These are phyloP conservation scores for Cercospora sesami DNA, from an alignment of 2,329 filamentous ascomycete genomes.

Conservation along the genomic window DNA sequence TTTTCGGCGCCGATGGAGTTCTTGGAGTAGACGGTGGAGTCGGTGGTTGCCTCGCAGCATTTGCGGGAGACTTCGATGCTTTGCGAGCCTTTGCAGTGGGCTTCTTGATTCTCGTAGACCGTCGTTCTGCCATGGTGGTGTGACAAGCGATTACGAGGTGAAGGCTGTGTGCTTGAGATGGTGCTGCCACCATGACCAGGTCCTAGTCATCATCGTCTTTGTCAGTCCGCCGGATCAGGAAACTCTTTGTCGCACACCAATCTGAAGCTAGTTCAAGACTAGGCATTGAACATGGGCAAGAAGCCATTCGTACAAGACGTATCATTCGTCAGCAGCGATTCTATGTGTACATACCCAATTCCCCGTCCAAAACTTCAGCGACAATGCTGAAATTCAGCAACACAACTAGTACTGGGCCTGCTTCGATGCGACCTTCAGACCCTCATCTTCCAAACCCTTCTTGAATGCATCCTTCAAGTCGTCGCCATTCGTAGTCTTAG, in stretches of 20 bases:
- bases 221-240: not conserved
- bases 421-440: conserved; percentile 41
- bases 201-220: not conserved
- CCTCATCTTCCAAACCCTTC: conserved; percentile 44
- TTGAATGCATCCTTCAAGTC: conserved; percentile 48
- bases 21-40: not conserved
- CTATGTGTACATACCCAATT: conserved; percentile 5
- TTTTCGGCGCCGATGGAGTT: not conserved
- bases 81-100: not conserved
- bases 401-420: conserved; percentile 29
- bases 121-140: not conserved
- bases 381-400: not conserved
- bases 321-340: not conserved
- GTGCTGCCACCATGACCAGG: not conserved
- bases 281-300: not conserved
- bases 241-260: not conserved
- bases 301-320: conserved; percentile 3
- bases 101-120: not conserved
- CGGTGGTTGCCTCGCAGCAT: not conserved
- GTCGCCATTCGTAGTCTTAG: conserved; percentile 4
- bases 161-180: not conserved
- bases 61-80: not conserved
- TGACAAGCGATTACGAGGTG: not conserved
- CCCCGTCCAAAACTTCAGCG: not conserved
- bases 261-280: not conserved